A percentile compares a stretch with the other conserved stretches of the same genome.
Evolutionary conservation across 306 rosid genomes (phyloP).

Genomic region (Casuarina glauca): DNA sequence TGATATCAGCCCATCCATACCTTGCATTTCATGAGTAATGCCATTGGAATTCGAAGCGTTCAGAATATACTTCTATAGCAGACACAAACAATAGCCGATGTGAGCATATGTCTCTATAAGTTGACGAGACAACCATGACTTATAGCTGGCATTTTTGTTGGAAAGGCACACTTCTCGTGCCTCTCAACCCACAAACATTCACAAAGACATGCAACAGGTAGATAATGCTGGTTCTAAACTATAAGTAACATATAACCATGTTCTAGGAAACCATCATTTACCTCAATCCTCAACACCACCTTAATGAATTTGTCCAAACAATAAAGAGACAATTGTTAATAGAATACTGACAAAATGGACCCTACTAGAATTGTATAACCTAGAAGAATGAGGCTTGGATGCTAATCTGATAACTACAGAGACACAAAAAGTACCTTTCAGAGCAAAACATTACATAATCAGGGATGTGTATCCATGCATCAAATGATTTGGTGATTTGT

Average conservation of each 20-base stretch:
- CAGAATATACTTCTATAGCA: background rate
- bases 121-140: background rate
- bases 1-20: background rate
- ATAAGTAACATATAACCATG: background rate
- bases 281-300: background rate
- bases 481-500: background rate
- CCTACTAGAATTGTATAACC: background rate
- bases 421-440: background rate
- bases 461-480: background rate
- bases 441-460: too few relatives aligned
- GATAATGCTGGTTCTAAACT: background rate
- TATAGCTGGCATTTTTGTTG: background rate
- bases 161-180: too few relatives aligned
- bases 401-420: background rate
- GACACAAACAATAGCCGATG: background rate
- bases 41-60: background rate
- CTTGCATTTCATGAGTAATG: background rate
- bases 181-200: too few relatives aligned
- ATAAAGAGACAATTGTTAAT: background rate
- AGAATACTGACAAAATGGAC: background rate
- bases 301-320: background rate
- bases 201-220: background rate
- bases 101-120: background rate
- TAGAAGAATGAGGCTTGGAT: background rate
- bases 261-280: background rate